Conservation (phyloP, 345 rosid species). For the Jatropha curcas region DNA sequence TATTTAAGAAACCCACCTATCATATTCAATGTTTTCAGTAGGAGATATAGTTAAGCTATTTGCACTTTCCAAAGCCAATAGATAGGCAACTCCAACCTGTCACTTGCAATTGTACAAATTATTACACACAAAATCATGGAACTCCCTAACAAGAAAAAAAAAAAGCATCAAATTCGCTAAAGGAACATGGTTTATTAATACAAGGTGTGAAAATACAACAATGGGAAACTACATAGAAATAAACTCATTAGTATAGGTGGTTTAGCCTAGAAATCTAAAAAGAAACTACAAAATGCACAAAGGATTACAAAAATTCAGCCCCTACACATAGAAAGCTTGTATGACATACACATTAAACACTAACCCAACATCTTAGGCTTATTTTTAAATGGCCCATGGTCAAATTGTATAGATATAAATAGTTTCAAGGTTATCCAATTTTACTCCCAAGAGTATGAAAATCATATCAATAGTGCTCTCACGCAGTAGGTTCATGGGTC, state of each 20-base stretch:
- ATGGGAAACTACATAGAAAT: background rate
- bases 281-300: background rate
- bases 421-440: background rate
- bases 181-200: background rate
- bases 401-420: background rate
- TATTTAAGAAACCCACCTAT: slow-evolving; percentile 45
- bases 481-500: background rate
- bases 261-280: background rate
- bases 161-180: slow-evolving; percentile 1
- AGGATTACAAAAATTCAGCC: background rate
- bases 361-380: background rate
- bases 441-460: background rate
- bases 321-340: background rate
- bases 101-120: background rate
- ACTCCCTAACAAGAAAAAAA: background rate
- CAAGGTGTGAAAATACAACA: background rate
- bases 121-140: background rate
- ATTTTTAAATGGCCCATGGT: background rate
- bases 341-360: background rate
- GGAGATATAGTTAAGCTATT: slow-evolving; percentile 61
- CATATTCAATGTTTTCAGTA: slow-evolving; percentile 85
- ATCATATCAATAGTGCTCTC: background rate
- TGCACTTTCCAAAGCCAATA: slow-evolving; percentile 87
- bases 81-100: slow-evolving; percentile 89
- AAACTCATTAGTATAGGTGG: background rate